Evolutionary conservation across 1,284 basidiomycete species (phyloP).

Genomic region (Moesziomyces parantarcticus): DNA sequence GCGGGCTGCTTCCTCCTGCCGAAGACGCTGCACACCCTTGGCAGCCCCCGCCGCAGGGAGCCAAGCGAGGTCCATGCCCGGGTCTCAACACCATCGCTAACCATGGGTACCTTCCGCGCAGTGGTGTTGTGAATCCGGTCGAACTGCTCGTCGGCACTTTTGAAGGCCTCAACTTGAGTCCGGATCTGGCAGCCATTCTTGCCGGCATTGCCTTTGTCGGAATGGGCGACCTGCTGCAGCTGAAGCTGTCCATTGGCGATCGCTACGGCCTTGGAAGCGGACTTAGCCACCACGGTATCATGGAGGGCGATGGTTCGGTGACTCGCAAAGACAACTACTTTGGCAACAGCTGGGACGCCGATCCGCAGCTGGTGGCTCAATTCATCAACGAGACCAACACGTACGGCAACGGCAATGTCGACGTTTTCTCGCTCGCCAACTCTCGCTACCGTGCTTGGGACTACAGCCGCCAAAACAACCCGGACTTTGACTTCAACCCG

Average conservation of each 20-base stretch:
- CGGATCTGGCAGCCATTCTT: conserved; percentile 61
- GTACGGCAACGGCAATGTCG: conserved; percentile 28
- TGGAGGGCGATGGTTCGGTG: conserved; percentile 39
- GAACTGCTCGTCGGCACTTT: conserved; percentile 50
- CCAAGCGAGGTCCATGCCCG: conserved; percentile 63
- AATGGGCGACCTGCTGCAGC: conserved; percentile 52
- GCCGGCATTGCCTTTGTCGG: conserved; percentile 59
- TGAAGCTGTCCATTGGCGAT: conserved; percentile 45
- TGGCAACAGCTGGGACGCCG: conserved; percentile 37
- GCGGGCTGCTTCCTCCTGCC: conserved; percentile 4
- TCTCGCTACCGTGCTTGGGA: conserved; percentile 33
- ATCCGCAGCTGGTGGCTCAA: conserved; percentile 13
- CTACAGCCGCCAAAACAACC: conserved; percentile 14
- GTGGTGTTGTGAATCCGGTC: conserved; percentile 60
- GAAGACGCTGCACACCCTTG: conserved; percentile 25
- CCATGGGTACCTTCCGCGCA: conserved; percentile 51
- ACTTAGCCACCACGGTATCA: conserved; percentile 29
- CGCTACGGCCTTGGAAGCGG: conserved; percentile 22
- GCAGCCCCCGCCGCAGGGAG: conserved; percentile 17
- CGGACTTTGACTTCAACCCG: conserved; percentile 38
- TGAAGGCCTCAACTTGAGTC: conserved; percentile 54
- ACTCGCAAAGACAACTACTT: conserved; percentile 42
- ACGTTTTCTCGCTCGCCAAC: conserved; percentile 22
- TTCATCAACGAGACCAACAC: conserved; percentile 45
- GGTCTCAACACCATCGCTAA: conserved; percentile 68